phyloP scores from a whole-genome alignment of 805 yeast species.

The Candida nanaspora region DNA sequence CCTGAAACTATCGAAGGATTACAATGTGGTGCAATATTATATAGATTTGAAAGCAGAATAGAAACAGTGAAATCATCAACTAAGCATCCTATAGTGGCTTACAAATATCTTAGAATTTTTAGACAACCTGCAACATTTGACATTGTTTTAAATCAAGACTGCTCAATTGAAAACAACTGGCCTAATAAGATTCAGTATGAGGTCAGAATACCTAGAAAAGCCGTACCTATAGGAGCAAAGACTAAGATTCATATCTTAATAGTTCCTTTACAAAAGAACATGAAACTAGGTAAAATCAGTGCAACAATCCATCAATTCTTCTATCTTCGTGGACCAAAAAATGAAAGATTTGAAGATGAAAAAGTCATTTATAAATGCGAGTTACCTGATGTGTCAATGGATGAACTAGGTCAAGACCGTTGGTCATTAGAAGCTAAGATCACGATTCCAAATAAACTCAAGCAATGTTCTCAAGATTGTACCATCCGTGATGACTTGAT shows the following conservation, averaged over 20 bases:
- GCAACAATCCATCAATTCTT: slow-evolving; percentile 27
- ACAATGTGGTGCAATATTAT: slow-evolving; percentile 32
- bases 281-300: slow-evolving; percentile 28
- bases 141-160: slow-evolving; percentile 32
- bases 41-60: slow-evolving; percentile 28
- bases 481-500: slow-evolving; percentile 32
- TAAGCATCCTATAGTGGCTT: slow-evolving; percentile 7
- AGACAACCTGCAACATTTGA: slow-evolving; percentile 36
- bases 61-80: slow-evolving; percentile 12
- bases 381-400: slow-evolving; percentile 26
- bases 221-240: slow-evolving; percentile 39
- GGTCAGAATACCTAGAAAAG: slow-evolving; percentile 35
- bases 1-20: slow-evolving; percentile 48
- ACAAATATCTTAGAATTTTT: slow-evolving; percentile 35
- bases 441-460: slow-evolving; percentile 32
- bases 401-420: slow-evolving; percentile 31
- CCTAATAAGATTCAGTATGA: slow-evolving; percentile 44
- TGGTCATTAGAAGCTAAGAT: slow-evolving; percentile 39
- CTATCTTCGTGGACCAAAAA: slow-evolving; percentile 13
- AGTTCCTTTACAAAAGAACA: slow-evolving; percentile 41
- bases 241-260: slow-evolving; percentile 35
- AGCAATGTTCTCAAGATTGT: slow-evolving; percentile 37
- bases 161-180: slow-evolving; percentile 45
- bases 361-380: slow-evolving; percentile 26
- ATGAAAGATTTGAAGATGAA: slow-evolving; percentile 18